These are phyloP conservation scores for Rehmannia glutinosa DNA, from an alignment of 257 asterid species.

Conservation along the genomic window DNA sequence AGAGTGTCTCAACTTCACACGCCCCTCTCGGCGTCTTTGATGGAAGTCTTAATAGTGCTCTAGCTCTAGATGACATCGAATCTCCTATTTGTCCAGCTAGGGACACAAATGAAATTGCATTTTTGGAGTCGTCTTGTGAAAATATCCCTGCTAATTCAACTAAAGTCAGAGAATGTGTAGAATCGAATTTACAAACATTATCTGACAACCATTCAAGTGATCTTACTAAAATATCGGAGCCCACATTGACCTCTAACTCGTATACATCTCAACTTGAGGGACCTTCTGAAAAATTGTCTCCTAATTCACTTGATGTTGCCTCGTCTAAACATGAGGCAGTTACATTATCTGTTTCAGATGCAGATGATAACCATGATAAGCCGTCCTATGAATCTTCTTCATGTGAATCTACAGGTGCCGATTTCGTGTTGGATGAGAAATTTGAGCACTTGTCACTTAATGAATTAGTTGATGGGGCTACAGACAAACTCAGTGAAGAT, in stretches of 20 bases:
- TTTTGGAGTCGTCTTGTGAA: slow-evolving; percentile 20
- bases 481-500: slow-evolving; percentile 34
- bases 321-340: slow-evolving; percentile 10
- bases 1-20: no score
- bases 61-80: no score
- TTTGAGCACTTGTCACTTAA: slow-evolving; percentile 38
- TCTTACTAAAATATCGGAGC: slow-evolving; percentile 5
- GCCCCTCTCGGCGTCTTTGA: no score
- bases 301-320: slow-evolving; percentile 17
- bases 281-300: neutral
- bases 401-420: slow-evolving; percentile 20
- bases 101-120: slow-evolving; percentile 20
- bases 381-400: slow-evolving; percentile 15
- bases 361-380: slow-evolving; percentile 15
- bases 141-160: slow-evolving; percentile 18
- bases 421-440: slow-evolving; percentile 34
- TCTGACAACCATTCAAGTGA: slow-evolving; percentile 23
- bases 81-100: slow-evolving; percentile 7
- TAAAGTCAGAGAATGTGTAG: slow-evolving; percentile 10
- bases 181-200: slow-evolving; percentile 20
- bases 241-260: slow-evolving; percentile 11
- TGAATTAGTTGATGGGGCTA: slow-evolving; percentile 28
- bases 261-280: slow-evolving; percentile 20
- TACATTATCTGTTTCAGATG: slow-evolving; percentile 25
- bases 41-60: no score